Base-by-base conservation (phyloP, 768 basidiomycete genomes). In the Mycena maculata region DNA sequence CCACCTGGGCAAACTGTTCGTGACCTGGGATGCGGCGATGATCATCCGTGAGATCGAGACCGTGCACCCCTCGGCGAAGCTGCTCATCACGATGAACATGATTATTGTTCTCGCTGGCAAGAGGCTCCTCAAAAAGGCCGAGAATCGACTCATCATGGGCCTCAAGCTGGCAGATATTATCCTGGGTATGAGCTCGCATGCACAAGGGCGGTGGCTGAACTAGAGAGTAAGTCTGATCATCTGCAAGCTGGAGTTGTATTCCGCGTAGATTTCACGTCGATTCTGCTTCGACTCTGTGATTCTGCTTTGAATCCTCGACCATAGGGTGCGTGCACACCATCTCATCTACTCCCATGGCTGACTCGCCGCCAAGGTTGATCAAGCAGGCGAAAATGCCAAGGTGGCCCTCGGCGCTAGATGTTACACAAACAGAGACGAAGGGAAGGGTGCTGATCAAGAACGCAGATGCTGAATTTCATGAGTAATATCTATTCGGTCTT, bases 31-130 rank as follows among this genome's bases (percentile, higher is more conserved):
- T 87, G 97, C 98, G 12, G 98, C 98, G 15, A 99, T 97, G 64
- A 99, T 99, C 80, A 95, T 99, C 75, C 88, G 92, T 70, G 98
- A 99, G 82, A 90, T 99, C 76, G 98, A 99, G 76, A 95, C 99
- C 62, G 95, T 99, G 18, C 98, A 99, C 79, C 98, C 98, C 1
- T 98, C 97, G 7, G 98, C 96, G 33, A 99, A 99, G 77, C 84
- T 99, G n/a, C 82, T 99, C n/a, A 96, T 98, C 16, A 98, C 95
- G 45, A 98, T 98, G 52, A 99, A 99, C 79, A 86, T 92, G 74
- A 96, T 99, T 49, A 81, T 99, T 75, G 99, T 99, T 74, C 83
- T 99, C 44, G 96, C 93, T 23, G 98, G 98, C 58, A 97, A 98
- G n/a, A n/a, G n/a, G 80, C 84, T 99, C 52, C 84, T 99, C 72